Evolutionary conservation across 805 yeast genomes (phyloP).

Genomic region (Metschnikowia hibisci): DNA sequence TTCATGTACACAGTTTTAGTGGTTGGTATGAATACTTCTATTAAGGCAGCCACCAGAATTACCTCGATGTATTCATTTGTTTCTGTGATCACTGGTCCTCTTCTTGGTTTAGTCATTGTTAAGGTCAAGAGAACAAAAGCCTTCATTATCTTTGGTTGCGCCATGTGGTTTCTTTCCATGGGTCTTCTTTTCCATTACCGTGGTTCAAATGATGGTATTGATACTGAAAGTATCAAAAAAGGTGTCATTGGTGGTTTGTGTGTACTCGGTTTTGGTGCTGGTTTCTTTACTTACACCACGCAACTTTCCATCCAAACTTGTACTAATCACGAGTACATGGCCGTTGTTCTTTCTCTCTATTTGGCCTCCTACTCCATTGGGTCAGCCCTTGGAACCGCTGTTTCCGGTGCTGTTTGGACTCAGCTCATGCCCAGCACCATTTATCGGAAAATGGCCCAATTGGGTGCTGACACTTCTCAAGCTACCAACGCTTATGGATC

Average conservation of each 20-base stretch:
- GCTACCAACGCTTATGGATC: conserved; percentile 37
- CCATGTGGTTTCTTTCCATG: conserved; percentile 56
- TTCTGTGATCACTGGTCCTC: conserved; percentile 56
- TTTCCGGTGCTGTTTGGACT: conserved; percentile 73
- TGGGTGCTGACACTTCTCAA: conserved; percentile 26
- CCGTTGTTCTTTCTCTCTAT: conserved; percentile 54
- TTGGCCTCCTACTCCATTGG: conserved; percentile 60
- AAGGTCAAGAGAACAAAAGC: conserved; percentile 49
- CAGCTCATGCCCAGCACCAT: conserved; percentile 49
- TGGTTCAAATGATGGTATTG: conserved; percentile 41
- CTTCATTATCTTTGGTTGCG: conserved; percentile 56
- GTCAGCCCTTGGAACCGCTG: conserved; percentile 56
- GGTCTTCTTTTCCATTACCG: conserved; percentile 59
- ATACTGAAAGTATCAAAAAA: conserved; percentile 24
- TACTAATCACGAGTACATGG: conserved; percentile 61
- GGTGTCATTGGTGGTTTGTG: conserved; percentile 67
- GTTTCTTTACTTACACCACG: conserved; percentile 63
- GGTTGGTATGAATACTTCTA: conserved; percentile 58
- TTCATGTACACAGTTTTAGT: conserved; percentile 63
- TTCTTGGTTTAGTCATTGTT: conserved; percentile 52
- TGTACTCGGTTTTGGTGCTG: conserved; percentile 69
- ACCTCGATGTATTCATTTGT: conserved; percentile 60
- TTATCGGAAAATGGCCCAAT: conserved; percentile 23
- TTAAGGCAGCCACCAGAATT: conserved; percentile 64
- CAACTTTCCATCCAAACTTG: conserved; percentile 59